phyloP scores from a whole-genome alignment of 2,329 filamentous ascomycete genomes.

The Rhytidhysteron rufulum region DNA sequence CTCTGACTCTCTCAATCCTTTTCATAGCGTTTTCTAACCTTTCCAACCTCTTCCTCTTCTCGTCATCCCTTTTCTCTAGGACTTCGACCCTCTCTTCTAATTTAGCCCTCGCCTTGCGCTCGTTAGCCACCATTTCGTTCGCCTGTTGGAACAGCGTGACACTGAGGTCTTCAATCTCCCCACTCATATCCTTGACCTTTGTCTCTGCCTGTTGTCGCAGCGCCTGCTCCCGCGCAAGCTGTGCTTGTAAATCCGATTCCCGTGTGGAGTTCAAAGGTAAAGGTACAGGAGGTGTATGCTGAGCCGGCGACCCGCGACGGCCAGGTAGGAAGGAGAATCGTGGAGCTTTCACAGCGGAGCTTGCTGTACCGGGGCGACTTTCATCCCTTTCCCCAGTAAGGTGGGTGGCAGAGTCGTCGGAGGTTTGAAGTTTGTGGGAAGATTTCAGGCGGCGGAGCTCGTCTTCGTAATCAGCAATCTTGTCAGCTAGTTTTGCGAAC shows the following conservation, averaged over 20 bases:
- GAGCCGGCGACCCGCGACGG: constrained; percentile 31
- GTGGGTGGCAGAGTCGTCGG: constrained; percentile 12
- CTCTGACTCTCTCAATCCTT: constrained; percentile 67
- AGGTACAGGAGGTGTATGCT: constrained; percentile 33
- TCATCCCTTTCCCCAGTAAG: constrained; percentile 15
- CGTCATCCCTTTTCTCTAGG: constrained; percentile 65
- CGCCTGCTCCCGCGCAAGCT: constrained; percentile 62
- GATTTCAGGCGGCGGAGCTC: constrained; percentile 62
- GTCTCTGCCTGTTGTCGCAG: constrained; percentile 67
- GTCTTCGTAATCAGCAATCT: constrained; percentile 74
- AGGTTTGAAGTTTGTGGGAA: constrained; percentile 14
- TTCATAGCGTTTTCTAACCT: constrained; percentile 66
- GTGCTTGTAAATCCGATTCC: constrained; percentile 54
- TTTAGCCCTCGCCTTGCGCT: constrained; percentile 66
- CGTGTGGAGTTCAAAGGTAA: constrained; percentile 21
- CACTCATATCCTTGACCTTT: constrained; percentile 61
- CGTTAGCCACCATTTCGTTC: constrained; percentile 81
- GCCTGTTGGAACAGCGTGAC: constrained; percentile 75
- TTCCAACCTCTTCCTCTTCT: constrained; percentile 67
- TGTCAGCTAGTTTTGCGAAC: constrained; percentile 42
- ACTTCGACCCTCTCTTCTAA: constrained; percentile 67
- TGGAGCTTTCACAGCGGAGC: constrained; percentile 26
- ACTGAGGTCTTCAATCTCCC: constrained; percentile 75
- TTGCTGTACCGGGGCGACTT: constrained; percentile 26
- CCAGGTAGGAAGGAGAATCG: constrained; percentile 44